phyloP scores from a whole-genome alignment of 1,284 basidiomycete species.

The Fistulinella cinereoalba region DNA sequence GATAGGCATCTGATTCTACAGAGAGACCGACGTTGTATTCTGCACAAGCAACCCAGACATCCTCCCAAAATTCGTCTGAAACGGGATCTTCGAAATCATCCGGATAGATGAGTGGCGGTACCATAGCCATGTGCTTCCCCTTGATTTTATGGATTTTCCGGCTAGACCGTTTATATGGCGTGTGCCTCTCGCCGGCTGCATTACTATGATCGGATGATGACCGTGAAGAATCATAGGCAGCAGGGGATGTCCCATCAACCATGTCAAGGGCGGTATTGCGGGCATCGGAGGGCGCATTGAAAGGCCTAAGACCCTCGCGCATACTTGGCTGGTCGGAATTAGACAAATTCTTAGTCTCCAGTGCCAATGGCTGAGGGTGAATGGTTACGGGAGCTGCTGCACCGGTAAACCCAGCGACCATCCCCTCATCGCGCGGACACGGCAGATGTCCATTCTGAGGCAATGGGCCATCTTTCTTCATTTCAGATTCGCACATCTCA shows the following conservation, averaged over 20 bases:
- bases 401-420: conserved; percentile 59
- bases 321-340: conserved; percentile 26
- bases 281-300: conserved; percentile 28
- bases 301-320: conserved; percentile 22
- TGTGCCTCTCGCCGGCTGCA: conserved; percentile 48
- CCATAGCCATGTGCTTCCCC: conserved; percentile 60
- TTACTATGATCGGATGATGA: conserved; percentile 45
- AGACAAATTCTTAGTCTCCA: conserved; percentile 38
- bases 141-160: conserved; percentile 59
- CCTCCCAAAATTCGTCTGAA: conserved; percentile 82
- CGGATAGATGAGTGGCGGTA: conserved; percentile 70
- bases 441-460: conserved; percentile 54
- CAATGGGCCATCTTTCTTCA: conserved; percentile 31
- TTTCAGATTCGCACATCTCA: conserved; percentile 1
- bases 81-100: conserved; percentile 86
- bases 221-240: conserved; percentile 47
- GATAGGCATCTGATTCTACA: too few relatives aligned
- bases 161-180: conserved; percentile 47
- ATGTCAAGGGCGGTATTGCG: conserved; percentile 42
- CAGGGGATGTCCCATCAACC: conserved; percentile 38
- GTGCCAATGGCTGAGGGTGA: conserved; percentile 34
- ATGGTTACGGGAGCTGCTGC: conserved; percentile 64
- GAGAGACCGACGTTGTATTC: conserved; percentile 74
- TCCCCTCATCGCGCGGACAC: conserved; percentile 50
- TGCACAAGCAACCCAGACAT: conserved; percentile 83